Evolutionary conservation across 495 filamentous ascomycete genomes (phyloP).

Genomic region (Trichoderma orchidacearum): DNA sequence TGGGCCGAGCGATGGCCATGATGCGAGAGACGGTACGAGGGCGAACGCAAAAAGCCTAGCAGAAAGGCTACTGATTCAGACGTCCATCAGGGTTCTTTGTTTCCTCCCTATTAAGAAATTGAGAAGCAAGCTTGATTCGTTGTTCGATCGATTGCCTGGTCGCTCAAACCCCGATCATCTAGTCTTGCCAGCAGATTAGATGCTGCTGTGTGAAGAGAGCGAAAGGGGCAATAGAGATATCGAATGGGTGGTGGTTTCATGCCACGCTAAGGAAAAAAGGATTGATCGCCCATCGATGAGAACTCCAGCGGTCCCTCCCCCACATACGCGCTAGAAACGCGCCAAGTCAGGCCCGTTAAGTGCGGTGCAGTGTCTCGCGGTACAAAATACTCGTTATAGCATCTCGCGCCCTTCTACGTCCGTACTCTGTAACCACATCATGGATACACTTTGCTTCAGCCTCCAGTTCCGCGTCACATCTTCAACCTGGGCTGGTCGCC

Average conservation of each 20-base stretch:
- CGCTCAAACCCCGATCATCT: too few relatives aligned
- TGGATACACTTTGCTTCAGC: neutral
- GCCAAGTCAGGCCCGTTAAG: neutral
- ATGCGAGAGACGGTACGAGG: slow-evolving; percentile 13
- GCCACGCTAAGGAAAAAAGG: neutral
- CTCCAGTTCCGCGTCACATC: neutral
- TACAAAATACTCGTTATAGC: neutral
- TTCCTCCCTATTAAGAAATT: neutral
- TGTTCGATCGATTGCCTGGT: too few relatives aligned
- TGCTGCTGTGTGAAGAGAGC: too few relatives aligned
- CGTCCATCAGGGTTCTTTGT: neutral
- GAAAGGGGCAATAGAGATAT: too few relatives aligned
- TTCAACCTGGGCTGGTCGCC: neutral
- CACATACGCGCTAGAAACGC: neutral
- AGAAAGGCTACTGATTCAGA: neutral
- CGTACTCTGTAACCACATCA: neutral
- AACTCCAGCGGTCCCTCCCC: neutral
- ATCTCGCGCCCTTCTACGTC: too few relatives aligned
- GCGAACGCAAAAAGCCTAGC: neutral
- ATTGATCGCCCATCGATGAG: neutral
- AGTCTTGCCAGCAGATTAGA: too few relatives aligned
- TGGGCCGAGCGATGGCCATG: slow-evolving; percentile 74
- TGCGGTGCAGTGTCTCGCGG: neutral
- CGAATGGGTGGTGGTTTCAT: neutral
- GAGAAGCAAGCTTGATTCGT: neutral